Evolutionary conservation across 495 filamentous ascomycete genomes (phyloP).

Genomic region (Xylaria scruposa): DNA sequence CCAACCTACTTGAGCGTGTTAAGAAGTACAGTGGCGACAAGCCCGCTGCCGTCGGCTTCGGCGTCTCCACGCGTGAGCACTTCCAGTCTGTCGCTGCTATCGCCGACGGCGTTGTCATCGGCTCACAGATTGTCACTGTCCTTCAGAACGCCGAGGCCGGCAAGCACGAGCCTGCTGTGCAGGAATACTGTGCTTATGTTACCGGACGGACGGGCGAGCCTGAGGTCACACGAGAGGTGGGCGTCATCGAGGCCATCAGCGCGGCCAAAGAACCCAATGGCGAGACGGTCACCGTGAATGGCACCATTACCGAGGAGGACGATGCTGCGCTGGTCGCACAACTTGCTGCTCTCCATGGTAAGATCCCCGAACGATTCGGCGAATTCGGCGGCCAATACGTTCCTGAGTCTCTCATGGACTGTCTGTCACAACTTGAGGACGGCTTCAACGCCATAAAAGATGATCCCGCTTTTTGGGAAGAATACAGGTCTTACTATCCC

Average conservation of each 20-base stretch:
- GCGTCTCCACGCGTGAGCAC: conserved; percentile 93
- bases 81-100: conserved; percentile 83
- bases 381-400: conserved; percentile 99
- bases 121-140: conserved; percentile 87
- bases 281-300: conserved; percentile 60
- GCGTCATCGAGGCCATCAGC: conserved; percentile 68
- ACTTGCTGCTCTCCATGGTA: conserved; percentile 55
- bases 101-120: conserved; percentile 96
- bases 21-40: conserved; percentile 90
- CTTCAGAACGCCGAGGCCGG: conserved; percentile 74
- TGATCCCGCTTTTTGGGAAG: conserved; percentile 94
- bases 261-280: conserved; percentile 59
- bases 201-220: conserved; percentile 65
- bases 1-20: conserved; percentile 81
- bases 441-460: conserved; percentile 88
- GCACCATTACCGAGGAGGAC: conserved; percentile 58
- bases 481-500: conserved; percentile 94
- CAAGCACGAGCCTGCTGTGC: conserved; percentile 73
- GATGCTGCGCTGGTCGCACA: conserved; percentile 53
- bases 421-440: conserved; percentile 83
- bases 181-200: conserved; percentile 85
- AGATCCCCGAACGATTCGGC: conserved; percentile 84
- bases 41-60: conserved; percentile 92
- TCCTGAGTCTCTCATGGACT: conserved; percentile 97
- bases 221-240: conserved; percentile 61